Evolutionary conservation across 75 land plant species (phyloP).

Genomic region (Pseudotsuga menziesii): DNA sequence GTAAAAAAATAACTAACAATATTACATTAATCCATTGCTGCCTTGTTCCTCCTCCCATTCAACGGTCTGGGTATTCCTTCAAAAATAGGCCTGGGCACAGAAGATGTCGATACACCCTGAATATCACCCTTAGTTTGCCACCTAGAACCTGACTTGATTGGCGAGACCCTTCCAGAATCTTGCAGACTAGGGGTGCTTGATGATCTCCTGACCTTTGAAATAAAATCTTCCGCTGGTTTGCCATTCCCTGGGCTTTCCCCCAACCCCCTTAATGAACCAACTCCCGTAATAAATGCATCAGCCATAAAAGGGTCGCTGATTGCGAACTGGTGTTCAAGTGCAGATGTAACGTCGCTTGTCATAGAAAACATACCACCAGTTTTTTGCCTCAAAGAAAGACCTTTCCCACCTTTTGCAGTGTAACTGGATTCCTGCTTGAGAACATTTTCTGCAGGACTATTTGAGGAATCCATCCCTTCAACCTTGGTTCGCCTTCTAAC

Average conservation of each 20-base stretch:
- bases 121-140: conserved; percentile 37
- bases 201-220: conserved; percentile 34
- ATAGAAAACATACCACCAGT: conserved; percentile 11
- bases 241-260: neutral
- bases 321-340: neutral
- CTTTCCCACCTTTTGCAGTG: conserved; percentile 25
- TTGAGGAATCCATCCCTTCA: conserved; percentile 6
- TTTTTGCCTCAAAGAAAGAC: conserved; percentile 32
- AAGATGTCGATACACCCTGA: conserved; percentile 27
- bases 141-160: conserved; percentile 28
- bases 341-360: conserved; percentile 11
- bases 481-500: conserved; percentile 27
- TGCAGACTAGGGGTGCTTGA: conserved; percentile 45
- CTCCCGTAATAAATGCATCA: conserved; percentile 10
- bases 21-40: conserved; percentile 40
- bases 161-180: conserved; percentile 23
- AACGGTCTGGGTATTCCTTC: conserved; percentile 48
- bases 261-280: neutral
- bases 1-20: neutral
- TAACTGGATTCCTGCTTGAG: conserved; percentile 30
- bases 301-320: conserved; percentile 17
- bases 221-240: neutral
- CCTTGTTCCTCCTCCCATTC: conserved; percentile 35
- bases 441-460: conserved; percentile 18
- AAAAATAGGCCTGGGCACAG: conserved; percentile 41